phyloP scores from a whole-genome alignment of 139 green algal species.

The Chlorella sorokiniana region DNA sequence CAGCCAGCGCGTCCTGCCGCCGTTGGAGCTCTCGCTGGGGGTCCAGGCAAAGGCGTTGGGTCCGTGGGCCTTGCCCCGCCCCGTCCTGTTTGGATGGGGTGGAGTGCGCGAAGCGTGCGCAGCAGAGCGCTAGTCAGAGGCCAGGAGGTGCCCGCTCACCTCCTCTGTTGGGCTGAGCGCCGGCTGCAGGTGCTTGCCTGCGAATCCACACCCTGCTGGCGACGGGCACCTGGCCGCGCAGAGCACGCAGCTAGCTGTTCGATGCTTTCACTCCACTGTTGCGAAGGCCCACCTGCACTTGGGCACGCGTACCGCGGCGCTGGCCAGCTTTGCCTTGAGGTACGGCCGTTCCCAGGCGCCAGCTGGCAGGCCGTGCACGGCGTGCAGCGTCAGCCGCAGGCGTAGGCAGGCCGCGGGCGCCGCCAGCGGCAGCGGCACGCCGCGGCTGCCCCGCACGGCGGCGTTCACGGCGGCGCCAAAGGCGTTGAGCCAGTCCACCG shows the following conservation, averaged over 20 bases:
- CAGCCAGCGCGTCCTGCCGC: neutral
- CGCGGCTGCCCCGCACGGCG: conserved; percentile 20
- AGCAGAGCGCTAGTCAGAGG: too few relatives aligned
- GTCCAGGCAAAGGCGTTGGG: neutral
- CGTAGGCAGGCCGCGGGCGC: neutral
- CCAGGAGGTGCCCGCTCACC: too few relatives aligned
- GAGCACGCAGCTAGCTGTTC: neutral
- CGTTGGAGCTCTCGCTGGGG: neutral
- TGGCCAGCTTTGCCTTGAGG: neutral
- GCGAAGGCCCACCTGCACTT: neutral
- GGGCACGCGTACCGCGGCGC: neutral
- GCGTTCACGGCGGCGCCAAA: conserved; percentile 53
- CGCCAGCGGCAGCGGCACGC: conserved; percentile 35
- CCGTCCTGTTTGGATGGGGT: neutral
- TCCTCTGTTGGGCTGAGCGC: too few relatives aligned
- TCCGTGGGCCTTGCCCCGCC: neutral
- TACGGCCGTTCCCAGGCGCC: neutral
- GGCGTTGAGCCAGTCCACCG: conserved; percentile 46
- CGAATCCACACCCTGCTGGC: neutral
- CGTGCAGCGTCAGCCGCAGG: conserved; percentile 4
- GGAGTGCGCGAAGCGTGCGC: too few relatives aligned
- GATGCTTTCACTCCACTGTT: neutral
- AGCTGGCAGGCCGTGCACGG: neutral
- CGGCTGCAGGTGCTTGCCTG: neutral
- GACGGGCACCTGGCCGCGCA: neutral